A percentile compares a stretch with the other conserved stretches of the same genome.
Conservation (phyloP, 1,284 basidiomycete genomes). For the Bjerkandera adusta region DNA sequence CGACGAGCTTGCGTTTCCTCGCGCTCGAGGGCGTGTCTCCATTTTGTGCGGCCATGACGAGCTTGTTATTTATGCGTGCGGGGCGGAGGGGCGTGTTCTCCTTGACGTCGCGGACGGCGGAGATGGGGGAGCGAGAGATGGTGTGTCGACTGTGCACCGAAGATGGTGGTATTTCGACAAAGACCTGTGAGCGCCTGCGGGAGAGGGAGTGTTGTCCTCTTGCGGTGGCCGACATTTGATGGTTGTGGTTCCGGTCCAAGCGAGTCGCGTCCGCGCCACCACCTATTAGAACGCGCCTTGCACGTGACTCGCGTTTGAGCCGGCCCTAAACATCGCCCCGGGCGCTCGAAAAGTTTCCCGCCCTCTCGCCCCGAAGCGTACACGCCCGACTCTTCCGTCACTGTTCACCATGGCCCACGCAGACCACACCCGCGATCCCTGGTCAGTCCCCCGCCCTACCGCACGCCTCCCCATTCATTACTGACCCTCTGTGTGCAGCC, state of each 20-base stretch:
- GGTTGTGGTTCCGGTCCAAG: constrained; percentile 26
- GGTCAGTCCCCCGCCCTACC: constrained; percentile 52
- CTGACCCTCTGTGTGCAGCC: constrained; percentile 51
- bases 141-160: constrained; percentile 32
- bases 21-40: constrained; percentile 12
- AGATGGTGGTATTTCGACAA: constrained; percentile 56
- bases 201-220: constrained; percentile 22
- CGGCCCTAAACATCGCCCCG: constrained; percentile 10
- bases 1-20: constrained; percentile 41
- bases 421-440: constrained; percentile 92
- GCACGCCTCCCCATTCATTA: neutral
- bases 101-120: constrained; percentile 35
- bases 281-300: constrained; percentile 25
- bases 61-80: constrained; percentile 23
- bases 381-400: too few species aligned
- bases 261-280: constrained; percentile 25
- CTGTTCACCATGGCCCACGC: constrained; percentile 80
- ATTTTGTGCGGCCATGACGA: constrained; percentile 12
- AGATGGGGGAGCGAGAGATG: too few species aligned
- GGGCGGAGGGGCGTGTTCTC: constrained; percentile 52
- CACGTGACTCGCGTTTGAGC: constrained; percentile 25
- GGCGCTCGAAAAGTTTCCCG: constrained; percentile 18
- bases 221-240: constrained; percentile 22
- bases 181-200: constrained; percentile 44
- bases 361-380: neutral